A percentile compares a stretch with the other conserved stretches of the same genome.
These are phyloP conservation scores for Aspergillus indologenus DNA, from an alignment of 495 filamentous ascomycete genomes.

Conservation along the genomic window DNA sequence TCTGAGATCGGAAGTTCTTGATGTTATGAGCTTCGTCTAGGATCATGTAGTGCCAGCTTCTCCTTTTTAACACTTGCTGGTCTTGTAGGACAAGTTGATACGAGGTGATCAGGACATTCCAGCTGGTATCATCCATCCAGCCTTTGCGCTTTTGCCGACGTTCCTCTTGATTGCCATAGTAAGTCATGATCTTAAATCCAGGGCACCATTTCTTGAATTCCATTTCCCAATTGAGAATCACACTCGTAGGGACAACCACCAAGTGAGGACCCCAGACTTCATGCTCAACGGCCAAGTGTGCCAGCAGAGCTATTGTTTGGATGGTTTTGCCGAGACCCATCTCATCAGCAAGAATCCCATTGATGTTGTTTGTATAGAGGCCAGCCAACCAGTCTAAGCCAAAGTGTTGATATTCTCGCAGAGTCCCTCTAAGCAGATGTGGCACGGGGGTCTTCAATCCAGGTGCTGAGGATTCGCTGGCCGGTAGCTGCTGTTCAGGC, in stretches of 20 bases:
- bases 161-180: slow-evolving; percentile 92
- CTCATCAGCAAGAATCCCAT: slow-evolving; percentile 98
- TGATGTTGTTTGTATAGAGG: slow-evolving; percentile 87
- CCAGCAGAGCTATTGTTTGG: slow-evolving; percentile 92
- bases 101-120: slow-evolving; percentile 96
- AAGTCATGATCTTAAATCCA: slow-evolving; percentile 96
- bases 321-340: slow-evolving; percentile 99
- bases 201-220: slow-evolving; percentile 99
- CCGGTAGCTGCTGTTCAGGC: slow-evolving; percentile 34
- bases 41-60: slow-evolving; percentile 98
- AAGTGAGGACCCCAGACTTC: slow-evolving; percentile 95
- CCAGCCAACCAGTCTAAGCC: slow-evolving; percentile 95
- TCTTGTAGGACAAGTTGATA: slow-evolving; percentile 96
- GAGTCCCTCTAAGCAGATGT: slow-evolving; percentile 81
- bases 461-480: slow-evolving; percentile 33
- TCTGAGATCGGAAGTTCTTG: slow-evolving; percentile 96
- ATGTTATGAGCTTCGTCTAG: slow-evolving; percentile 99
- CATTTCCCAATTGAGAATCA: slow-evolving; percentile 99
- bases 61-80: slow-evolving; percentile 84
- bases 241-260: slow-evolving; percentile 94
- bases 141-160: slow-evolving; percentile 84
- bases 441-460: slow-evolving; percentile 72
- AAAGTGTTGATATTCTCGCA: slow-evolving; percentile 95
- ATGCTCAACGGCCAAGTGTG: slow-evolving; percentile 87
- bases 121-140: slow-evolving; percentile 85